Conservation (phyloP, 805 yeast species). For the Henningerozyma blattae region DNA sequence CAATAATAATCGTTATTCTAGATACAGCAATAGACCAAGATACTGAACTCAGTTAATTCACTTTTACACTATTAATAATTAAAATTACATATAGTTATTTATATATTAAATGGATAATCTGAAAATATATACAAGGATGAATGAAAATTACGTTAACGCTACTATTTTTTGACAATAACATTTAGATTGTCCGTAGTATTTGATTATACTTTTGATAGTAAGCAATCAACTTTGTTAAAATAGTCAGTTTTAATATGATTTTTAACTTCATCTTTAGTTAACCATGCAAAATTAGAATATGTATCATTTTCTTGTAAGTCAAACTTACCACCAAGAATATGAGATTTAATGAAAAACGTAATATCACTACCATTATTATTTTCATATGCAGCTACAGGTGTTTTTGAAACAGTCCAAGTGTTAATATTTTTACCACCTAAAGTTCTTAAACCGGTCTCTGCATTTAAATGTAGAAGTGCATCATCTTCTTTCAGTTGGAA, state of each 20-base stretch:
- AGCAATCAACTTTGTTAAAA: constrained; percentile 37
- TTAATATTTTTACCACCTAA: constrained; percentile 69
- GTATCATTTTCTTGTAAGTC: constrained; percentile 28
- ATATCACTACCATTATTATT: constrained; percentile 19
- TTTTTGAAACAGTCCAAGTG: constrained; percentile 83
- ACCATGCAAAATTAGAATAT: constrained; percentile 62
- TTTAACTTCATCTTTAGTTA: constrained; percentile 66
- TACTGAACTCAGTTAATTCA: too few species aligned
- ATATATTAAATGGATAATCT: too few species aligned
- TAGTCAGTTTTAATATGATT: constrained; percentile 41
- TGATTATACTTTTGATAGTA: constrained; percentile 21
- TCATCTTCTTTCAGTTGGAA: constrained; percentile 37
- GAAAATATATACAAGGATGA: too few species aligned
- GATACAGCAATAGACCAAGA: too few species aligned
- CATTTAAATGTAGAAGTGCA: constrained; percentile 51
- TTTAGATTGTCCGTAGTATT: too few species aligned
- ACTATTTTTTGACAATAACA: too few species aligned
- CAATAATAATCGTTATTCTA: too few species aligned
- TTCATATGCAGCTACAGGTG: constrained; percentile 65
- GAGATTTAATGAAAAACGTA: constrained; percentile 76
- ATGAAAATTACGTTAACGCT: too few species aligned
- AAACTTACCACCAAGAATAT: constrained; percentile 77
- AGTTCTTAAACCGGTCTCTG: constrained; percentile 58
- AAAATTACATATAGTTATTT: too few species aligned
- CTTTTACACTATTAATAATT: too few species aligned